These are phyloP conservation scores for Collybiopsis confluens DNA, from an alignment of 768 basidiomycete species.

Conservation along the genomic window DNA sequence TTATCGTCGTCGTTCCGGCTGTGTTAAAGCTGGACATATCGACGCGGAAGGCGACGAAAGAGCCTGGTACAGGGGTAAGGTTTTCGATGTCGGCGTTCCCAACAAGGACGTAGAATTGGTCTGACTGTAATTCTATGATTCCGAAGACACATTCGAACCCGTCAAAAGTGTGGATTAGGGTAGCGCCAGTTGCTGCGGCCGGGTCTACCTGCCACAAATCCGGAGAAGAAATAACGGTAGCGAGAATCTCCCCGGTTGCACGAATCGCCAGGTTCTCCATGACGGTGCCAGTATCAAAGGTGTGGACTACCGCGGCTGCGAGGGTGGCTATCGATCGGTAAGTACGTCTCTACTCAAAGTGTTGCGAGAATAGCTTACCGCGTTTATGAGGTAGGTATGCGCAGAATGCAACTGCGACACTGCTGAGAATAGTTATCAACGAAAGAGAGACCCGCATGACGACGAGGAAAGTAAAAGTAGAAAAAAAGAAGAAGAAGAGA, in stretches of 20 bases:
- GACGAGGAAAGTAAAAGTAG: neutral
- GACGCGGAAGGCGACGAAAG: constrained; percentile 1
- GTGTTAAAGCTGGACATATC: neutral
- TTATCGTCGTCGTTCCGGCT: neutral
- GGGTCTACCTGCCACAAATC: neutral
- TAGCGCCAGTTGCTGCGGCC: neutral
- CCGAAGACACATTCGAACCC: neutral
- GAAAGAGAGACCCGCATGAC: neutral
- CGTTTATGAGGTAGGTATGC: neutral
- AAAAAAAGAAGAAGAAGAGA: neutral
- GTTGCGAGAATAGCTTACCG: neutral
- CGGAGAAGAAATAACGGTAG: neutral
- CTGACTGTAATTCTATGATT: neutral
- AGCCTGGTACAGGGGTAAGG: neutral
- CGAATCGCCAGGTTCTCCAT: constrained; percentile 4
- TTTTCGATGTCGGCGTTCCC: neutral
- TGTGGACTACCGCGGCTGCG: neutral
- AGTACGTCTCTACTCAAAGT: neutral
- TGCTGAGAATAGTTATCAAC: neutral
- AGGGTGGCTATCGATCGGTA: neutral
- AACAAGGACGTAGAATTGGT: constrained; percentile 3
- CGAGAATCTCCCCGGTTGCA: neutral
- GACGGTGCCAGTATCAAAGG: neutral
- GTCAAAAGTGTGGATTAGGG: neutral
- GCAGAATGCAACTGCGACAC: neutral